Conservation (phyloP, 805 yeast species). For the Wickerhamiella slavikovae region DNA sequence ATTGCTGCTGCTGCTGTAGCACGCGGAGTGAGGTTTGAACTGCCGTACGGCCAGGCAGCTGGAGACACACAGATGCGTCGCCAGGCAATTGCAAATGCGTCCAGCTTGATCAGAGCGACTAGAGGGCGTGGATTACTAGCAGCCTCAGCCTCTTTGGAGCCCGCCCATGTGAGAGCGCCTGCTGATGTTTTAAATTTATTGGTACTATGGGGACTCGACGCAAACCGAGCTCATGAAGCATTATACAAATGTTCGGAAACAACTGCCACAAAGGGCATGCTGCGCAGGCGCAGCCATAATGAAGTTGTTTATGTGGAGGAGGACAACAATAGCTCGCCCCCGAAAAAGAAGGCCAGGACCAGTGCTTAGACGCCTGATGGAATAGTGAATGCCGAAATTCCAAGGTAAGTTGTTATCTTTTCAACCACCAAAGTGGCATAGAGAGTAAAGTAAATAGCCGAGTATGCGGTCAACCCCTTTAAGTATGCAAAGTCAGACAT, state of each 20-base stretch:
- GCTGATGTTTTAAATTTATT: conserved; percentile 49
- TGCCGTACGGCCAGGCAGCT: conserved; percentile 36
- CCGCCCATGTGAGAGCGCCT: conserved; percentile 33
- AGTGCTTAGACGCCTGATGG: conserved; percentile 1
- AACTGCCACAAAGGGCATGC: conserved; percentile 51
- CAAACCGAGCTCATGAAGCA: conserved; percentile 36
- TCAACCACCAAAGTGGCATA: conserved; percentile 57
- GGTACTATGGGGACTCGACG: conserved; percentile 48
- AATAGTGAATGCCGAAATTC: conserved; percentile 66
- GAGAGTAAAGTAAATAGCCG: conserved; percentile 42
- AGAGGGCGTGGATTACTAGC: conserved; percentile 62
- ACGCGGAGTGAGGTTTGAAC: conserved; percentile 66
- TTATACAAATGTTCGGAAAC: conserved; percentile 38
- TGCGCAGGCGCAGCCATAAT: conserved; percentile 55
- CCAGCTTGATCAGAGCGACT: conserved; percentile 61
- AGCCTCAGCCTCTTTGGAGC: conserved; percentile 46
- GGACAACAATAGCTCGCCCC: too few relatives aligned
- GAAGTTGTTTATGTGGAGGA: conserved; percentile 27
- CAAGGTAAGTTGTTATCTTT: conserved; percentile 61
- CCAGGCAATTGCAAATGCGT: conserved; percentile 47
- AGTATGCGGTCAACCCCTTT: conserved; percentile 41
- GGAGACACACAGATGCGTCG: conserved; percentile 25
- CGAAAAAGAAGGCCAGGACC: too few relatives aligned
- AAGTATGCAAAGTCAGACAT: conserved; percentile 21
- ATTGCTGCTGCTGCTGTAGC: conserved; percentile 65